Evolutionary conservation across 2,329 filamentous ascomycete genomes (phyloP).

Genomic region (Didymella lethalis): DNA sequence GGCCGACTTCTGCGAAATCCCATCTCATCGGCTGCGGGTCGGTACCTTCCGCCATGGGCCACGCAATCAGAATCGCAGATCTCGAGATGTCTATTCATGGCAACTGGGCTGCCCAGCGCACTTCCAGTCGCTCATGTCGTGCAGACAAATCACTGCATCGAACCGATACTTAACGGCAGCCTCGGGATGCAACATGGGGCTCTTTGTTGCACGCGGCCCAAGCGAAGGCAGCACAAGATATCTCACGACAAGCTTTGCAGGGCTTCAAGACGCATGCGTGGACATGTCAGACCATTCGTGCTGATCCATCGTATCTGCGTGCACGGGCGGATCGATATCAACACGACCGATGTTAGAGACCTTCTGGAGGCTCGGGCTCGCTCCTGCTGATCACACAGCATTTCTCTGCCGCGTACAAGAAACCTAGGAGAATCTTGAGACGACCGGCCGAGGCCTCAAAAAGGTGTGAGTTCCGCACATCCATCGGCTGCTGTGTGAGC

Average conservation of each 20-base stretch:
- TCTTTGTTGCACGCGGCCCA: constrained; percentile 24
- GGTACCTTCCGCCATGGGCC: constrained; percentile 32
- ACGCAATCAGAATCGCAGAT: constrained; percentile 37
- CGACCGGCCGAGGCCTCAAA: constrained; percentile 27
- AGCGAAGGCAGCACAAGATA: constrained; percentile 25
- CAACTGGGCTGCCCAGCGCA: not conserved
- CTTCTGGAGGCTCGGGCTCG: constrained; percentile 21
- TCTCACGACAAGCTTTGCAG: constrained; percentile 6
- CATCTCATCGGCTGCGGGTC: constrained; percentile 31
- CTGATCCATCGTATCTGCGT: constrained; percentile 22
- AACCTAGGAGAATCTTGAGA: constrained; percentile 27
- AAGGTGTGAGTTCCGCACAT: constrained; percentile 30
- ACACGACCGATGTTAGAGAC: constrained; percentile 21
- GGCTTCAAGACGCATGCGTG: constrained; percentile 8
- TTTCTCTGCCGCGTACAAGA: constrained; percentile 22
- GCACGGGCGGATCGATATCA: constrained; percentile 34
- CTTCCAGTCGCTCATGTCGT: constrained; percentile 7
- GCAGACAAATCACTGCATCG: constrained; percentile 26
- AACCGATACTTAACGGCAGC: constrained; percentile 33
- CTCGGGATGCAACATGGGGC: constrained; percentile 12
- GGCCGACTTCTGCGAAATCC: constrained; percentile 1
- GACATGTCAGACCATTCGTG: constrained; percentile 23
- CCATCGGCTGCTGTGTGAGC: constrained; percentile 26
- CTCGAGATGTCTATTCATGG: constrained; percentile 18
- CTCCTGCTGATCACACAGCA: constrained; percentile 24